Conservation (phyloP, 805 yeast species). For the Candida ovalis region DNA sequence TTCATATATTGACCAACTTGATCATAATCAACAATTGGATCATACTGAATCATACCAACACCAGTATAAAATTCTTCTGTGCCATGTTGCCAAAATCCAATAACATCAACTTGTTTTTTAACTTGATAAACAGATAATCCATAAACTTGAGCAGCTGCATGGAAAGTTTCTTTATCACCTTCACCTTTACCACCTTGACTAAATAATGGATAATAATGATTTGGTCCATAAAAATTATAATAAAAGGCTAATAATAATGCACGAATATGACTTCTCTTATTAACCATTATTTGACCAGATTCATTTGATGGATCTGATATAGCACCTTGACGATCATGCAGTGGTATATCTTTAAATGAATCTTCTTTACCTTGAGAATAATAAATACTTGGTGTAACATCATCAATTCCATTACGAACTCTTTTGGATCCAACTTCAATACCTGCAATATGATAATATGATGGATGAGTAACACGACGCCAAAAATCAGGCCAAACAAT, state of each 20-base stretch:
- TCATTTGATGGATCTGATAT: slow-evolving; percentile 54
- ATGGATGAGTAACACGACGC: slow-evolving; percentile 53
- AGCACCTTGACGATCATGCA: slow-evolving; percentile 49
- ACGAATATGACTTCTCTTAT: slow-evolving; percentile 44
- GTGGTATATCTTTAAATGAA: slow-evolving; percentile 32
- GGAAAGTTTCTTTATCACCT: slow-evolving; percentile 58
- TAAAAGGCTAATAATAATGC: slow-evolving; percentile 47
- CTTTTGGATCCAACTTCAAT: slow-evolving; percentile 29
- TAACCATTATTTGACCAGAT: slow-evolving; percentile 51
- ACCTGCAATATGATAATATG: slow-evolving; percentile 43
- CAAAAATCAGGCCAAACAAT: slow-evolving; percentile 61
- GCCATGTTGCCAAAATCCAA: slow-evolving; percentile 40
- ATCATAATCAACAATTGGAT: slow-evolving; percentile 42
- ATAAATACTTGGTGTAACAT: slow-evolving; percentile 21
- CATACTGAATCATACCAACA: slow-evolving; percentile 56
- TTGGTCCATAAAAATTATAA: slow-evolving; percentile 51
- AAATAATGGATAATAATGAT: slow-evolving; percentile 42
- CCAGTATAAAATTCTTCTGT: slow-evolving; percentile 36
- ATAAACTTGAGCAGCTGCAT: slow-evolving; percentile 47
- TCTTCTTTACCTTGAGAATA: slow-evolving; percentile 13
- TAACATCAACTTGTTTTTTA: slow-evolving; percentile 43
- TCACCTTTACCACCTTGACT: slow-evolving; percentile 49
- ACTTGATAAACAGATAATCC: slow-evolving; percentile 46
- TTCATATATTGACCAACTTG: slow-evolving; percentile 17
- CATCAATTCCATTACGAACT: slow-evolving; percentile 29